Percentiles rank a stretch among this genome's conserved stretches.
These are phyloP conservation scores for Penicillium sp. DNA, from an alignment of 2,329 filamentous ascomycete genomes.

Conservation along the genomic window DNA sequence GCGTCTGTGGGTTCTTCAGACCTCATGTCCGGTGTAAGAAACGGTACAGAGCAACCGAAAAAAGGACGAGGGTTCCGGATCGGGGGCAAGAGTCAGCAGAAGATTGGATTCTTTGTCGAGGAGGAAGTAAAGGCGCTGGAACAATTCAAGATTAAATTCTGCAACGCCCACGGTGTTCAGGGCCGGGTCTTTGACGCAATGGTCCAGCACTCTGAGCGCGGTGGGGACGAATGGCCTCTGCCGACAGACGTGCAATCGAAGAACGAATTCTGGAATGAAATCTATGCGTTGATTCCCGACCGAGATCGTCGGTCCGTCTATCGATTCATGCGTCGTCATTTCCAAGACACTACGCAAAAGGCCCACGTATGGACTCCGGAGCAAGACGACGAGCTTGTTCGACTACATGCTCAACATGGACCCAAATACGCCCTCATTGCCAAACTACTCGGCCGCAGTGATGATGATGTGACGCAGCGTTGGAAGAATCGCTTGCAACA, in stretches of 20 bases:
- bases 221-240: constrained; percentile 20
- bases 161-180: constrained; percentile 23
- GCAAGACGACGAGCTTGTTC: constrained; percentile 38
- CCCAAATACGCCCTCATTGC: constrained; percentile 36
- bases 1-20: neutral
- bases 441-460: constrained; percentile 32
- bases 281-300: constrained; percentile 32
- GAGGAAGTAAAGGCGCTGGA: constrained; percentile 29
- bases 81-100: constrained; percentile 11
- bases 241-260: constrained; percentile 19
- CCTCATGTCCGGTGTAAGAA: neutral
- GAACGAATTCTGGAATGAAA: constrained; percentile 32
- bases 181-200: constrained; percentile 25
- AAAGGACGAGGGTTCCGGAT: constrained; percentile 7
- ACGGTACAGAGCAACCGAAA: neutral
- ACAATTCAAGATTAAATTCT: constrained; percentile 30
- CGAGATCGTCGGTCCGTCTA: constrained; percentile 35
- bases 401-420: constrained; percentile 27
- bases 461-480: constrained; percentile 39
- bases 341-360: constrained; percentile 34
- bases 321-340: constrained; percentile 41
- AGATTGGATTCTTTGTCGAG: constrained; percentile 27
- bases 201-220: constrained; percentile 31
- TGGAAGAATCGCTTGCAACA: constrained; percentile 41
- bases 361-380: constrained; percentile 36